Conservation (phyloP, 2,329 filamentous ascomycete species). For the Podosphaera fusca region DNA sequence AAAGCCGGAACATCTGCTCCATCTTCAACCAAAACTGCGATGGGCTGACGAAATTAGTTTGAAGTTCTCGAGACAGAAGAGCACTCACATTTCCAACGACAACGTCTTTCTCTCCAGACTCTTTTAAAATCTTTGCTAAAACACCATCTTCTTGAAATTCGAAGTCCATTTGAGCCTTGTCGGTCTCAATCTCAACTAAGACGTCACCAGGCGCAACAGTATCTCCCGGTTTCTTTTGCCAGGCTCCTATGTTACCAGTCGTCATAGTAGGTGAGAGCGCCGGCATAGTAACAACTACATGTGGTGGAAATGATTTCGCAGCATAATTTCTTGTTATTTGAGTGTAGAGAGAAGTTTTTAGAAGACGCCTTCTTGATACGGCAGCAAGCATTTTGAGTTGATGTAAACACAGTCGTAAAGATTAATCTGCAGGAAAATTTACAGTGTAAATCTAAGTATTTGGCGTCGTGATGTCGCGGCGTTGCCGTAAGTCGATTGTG, state of each 20-base stretch:
- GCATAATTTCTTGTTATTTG: constrained; percentile 33
- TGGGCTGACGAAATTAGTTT: constrained; percentile 40
- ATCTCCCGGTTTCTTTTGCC: constrained; percentile 96
- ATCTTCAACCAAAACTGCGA: constrained; percentile 85
- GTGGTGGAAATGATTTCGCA: constrained; percentile 66
- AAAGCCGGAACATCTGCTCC: constrained; percentile 72
- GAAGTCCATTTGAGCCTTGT: constrained; percentile 99
- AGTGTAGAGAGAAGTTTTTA: constrained; percentile 28
- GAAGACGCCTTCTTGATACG: constrained; percentile 37
- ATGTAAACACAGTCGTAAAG: constrained; percentile 5
- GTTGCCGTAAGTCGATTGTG: constrained; percentile 4
- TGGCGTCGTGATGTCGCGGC: constrained; percentile 8
- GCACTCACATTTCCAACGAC: constrained; percentile 73
- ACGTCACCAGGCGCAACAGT: constrained; percentile 75
- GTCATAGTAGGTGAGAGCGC: constrained; percentile 96
- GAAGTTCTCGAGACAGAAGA: constrained; percentile 7
- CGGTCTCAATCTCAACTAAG: constrained; percentile 93
- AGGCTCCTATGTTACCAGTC: constrained; percentile 80
- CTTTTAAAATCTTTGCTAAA: constrained; percentile 81
- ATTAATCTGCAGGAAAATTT: constrained; percentile 5
- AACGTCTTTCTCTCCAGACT: constrained; percentile 82
- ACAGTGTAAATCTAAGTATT: constrained; percentile 9
- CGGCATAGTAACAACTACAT: constrained; percentile 93
- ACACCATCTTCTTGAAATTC: constrained; percentile 98
- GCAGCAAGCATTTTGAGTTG: constrained; percentile 33